Evolutionary conservation across 1,284 basidiomycete species (phyloP).

Genomic region (Heliocybe sulcata): DNA sequence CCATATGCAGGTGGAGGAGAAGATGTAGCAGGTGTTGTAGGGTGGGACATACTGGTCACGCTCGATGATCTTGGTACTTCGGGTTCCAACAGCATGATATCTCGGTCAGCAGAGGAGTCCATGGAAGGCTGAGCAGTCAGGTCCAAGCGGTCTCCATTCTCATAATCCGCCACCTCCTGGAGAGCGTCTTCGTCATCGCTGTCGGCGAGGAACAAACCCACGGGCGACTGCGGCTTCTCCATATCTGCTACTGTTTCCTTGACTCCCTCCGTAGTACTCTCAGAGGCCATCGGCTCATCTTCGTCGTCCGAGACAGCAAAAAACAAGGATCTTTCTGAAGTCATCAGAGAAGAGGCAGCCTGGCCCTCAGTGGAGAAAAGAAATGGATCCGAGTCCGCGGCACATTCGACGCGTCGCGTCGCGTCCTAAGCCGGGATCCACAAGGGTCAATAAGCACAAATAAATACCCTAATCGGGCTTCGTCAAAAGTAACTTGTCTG

Average conservation of each 20-base stretch:
- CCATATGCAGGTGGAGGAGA: slow-evolving; percentile 15
- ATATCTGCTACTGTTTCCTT: neutral
- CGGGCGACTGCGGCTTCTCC: slow-evolving; percentile 22
- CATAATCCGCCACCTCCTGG: neutral
- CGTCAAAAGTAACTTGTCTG: neutral
- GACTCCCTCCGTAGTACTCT: neutral
- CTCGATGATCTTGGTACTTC: slow-evolving; percentile 32
- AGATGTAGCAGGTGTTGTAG: slow-evolving; percentile 17
- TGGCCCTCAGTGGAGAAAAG: slow-evolving; percentile 6
- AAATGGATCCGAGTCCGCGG: slow-evolving; percentile 9
- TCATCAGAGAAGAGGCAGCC: slow-evolving; percentile 16
- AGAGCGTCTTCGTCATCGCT: slow-evolving; percentile 47
- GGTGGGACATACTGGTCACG: slow-evolving; percentile 29
- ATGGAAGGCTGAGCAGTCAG: slow-evolving; percentile 5
- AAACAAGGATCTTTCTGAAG: slow-evolving; percentile 22
- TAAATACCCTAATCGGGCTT: neutral
- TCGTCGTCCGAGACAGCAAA: slow-evolving; percentile 31
- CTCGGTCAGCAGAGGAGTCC: slow-evolving; percentile 12
- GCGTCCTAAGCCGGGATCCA: neutral
- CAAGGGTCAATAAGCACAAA: neutral
- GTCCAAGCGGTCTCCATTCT: neutral
- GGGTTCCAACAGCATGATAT: slow-evolving; percentile 18
- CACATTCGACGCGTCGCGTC: slow-evolving; percentile 4
- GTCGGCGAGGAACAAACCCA: slow-evolving; percentile 37
- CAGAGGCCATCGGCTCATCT: too few species aligned